phyloP scores from a whole-genome alignment of 129 eudicot species.

The Centrapalus pauciflorus region DNA sequence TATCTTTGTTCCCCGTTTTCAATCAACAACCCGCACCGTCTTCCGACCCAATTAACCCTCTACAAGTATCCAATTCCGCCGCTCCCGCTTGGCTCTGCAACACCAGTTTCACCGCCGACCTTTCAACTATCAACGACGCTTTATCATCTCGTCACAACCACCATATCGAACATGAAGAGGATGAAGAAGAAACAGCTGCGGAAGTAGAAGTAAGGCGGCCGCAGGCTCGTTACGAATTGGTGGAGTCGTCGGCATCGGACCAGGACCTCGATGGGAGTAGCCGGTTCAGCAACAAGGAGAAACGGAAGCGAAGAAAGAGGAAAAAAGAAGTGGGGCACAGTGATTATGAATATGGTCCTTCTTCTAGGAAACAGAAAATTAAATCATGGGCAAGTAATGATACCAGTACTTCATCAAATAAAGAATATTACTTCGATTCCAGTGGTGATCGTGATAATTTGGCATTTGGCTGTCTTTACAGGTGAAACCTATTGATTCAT shows the following conservation, averaged over 20 bases:
- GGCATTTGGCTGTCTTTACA: constrained; percentile 88
- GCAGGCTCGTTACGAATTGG: constrained; percentile 42
- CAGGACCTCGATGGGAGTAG: constrained; percentile 17
- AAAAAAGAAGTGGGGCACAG: constrained; percentile 25
- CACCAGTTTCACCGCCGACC: constrained; percentile 76
- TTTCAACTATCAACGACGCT: constrained; percentile 53
- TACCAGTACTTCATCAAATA: constrained; percentile 13
- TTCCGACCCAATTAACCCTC: constrained; percentile 9
- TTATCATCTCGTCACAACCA: constrained; percentile 33
- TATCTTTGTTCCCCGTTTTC: constrained; percentile 34
- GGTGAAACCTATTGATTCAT: constrained; percentile 25
- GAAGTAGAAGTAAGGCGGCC: constrained; percentile 22
- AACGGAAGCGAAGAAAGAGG: constrained; percentile 29
- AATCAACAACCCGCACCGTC: constrained; percentile 19
- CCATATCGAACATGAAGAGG: constrained; percentile 9
- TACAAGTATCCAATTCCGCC: constrained; percentile 14
- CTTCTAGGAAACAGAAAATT: constrained; percentile 51
- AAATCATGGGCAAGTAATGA: constrained; percentile 47
- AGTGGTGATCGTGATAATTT: constrained; percentile 89
- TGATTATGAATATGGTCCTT: constrained; percentile 25
- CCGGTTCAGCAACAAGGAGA: constrained; percentile 18
- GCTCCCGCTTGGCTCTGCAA: constrained; percentile 57
- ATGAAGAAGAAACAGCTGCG: neutral
- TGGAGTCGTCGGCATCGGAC: constrained; percentile 55
- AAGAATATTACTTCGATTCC: constrained; percentile 84